Base-by-base conservation (phyloP, 306 rosid genomes). In the Rubus parviflorus region DNA sequence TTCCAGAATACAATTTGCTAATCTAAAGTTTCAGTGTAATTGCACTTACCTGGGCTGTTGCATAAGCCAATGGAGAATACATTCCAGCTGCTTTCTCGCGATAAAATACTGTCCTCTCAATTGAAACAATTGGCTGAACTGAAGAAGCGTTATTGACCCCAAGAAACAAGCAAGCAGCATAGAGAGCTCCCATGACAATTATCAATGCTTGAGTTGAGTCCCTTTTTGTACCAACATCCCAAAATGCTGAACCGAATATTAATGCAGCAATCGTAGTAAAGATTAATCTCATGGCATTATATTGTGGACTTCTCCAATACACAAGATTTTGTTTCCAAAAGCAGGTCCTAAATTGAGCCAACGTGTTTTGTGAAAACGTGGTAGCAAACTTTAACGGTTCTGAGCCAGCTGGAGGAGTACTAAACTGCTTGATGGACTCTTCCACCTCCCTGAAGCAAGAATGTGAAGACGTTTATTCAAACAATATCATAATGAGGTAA, bases 51-150 rank as follows among this genome's bases (percentile, higher is more conserved):
- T 93, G 98, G 65, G 97, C 93, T n/a, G 83, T 73, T 10, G 96
- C 97, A 84, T 93, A 93, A 40, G 98, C 85, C 22, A 91, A 73
- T 42, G 98, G 93, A 80, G 97, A 89, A 79, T 88, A 93, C 98
- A 91, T 91, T 84, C 97, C 98, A 45, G 97, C 93, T 53, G 98
- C 96, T 82, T 75, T 91, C 81, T 93, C 98, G 57, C 98, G 86
- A 67, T 93, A 93, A 71, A 93, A 93, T 8, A 93, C 98, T 23
- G 98, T 87, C 83, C 98, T 93, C 87, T 89, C 98, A 73, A 93
- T 93, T 25, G 98, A 93, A 87, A 93, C 89, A 80, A 93, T 83
- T 23, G 98, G 98, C 73, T 93, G 98, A 37, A 93, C 98, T 35
- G 97, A 90, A 74, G 98, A 84, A 74, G 98, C 72, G 48, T 93